Percentiles rank a stretch among this genome's conserved stretches.
These are phyloP conservation scores for Picochlorum costavermella DNA, from an alignment of 139 green algal genomes.

Conservation along the genomic window DNA sequence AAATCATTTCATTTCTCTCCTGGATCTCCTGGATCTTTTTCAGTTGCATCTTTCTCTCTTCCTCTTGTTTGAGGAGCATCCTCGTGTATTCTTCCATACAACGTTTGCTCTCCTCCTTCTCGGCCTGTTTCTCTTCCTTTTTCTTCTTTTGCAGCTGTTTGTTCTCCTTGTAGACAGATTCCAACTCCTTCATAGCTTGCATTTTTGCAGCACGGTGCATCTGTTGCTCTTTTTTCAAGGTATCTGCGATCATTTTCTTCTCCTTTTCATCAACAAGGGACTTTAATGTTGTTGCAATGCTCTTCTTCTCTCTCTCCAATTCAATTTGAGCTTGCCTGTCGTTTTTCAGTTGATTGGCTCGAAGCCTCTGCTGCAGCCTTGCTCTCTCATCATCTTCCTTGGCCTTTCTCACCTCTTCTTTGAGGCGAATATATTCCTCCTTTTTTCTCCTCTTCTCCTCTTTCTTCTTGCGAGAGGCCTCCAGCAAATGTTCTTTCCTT, in stretches of 20 bases:
- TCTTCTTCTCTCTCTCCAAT: not conserved
- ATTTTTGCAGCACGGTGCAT: not conserved
- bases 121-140: not conserved
- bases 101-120: not conserved
- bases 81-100: conserved; percentile 2
- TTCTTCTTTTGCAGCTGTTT: not conserved
- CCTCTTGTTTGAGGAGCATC: conserved; percentile 1
- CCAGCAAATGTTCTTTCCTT: not conserved
- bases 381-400: too few species aligned
- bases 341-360: not conserved
- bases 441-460: too few species aligned
- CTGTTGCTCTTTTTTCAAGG: not conserved
- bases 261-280: not conserved
- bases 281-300: not conserved
- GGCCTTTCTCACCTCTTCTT: too few species aligned
- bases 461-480: not conserved
- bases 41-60: conserved; percentile 1
- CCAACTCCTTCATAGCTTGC: not conserved
- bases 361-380: too few species aligned
- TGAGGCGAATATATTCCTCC: too few species aligned
- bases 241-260: not conserved
- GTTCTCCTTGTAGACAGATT: conserved; percentile 8
- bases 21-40: conserved; percentile 5
- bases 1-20: not conserved
- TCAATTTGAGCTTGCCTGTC: conserved; percentile 5